Evolutionary conservation across 2,329 filamentous ascomycete species (phyloP).

Genomic region (Penicillium sp.): DNA sequence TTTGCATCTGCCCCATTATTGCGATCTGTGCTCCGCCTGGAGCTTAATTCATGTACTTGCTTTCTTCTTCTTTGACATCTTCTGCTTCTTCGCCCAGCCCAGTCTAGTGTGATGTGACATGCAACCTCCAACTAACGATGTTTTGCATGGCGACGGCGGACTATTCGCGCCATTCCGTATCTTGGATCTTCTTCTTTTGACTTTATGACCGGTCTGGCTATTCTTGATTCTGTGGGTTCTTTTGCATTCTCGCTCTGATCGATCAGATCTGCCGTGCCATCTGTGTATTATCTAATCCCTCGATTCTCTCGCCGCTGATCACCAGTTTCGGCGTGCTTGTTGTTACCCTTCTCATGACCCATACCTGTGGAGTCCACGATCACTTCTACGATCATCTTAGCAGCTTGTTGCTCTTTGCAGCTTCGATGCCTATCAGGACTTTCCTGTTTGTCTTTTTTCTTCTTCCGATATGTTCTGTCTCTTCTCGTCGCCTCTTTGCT

Average conservation of each 20-base stretch:
- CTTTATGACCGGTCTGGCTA: neutral
- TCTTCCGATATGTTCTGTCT: neutral
- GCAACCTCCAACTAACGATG: slow-evolving; percentile 12
- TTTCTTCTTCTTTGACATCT: slow-evolving; percentile 1
- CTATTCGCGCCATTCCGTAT: slow-evolving; percentile 1
- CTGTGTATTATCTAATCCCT: slow-evolving; percentile 16
- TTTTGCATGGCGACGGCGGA: slow-evolving; percentile 13
- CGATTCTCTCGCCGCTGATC: slow-evolving; percentile 2
- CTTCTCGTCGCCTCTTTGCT: slow-evolving; percentile 1
- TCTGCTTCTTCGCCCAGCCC: slow-evolving; percentile 1
- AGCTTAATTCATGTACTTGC: neutral
- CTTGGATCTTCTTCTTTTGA: neutral
- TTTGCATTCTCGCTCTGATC: neutral
- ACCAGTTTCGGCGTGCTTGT: slow-evolving; percentile 2
- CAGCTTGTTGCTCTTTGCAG: too few species aligned
- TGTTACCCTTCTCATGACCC: neutral
- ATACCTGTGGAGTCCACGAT: neutral
- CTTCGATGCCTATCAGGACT: too few species aligned
- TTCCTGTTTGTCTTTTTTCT: neutral
- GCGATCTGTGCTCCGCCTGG: neutral
- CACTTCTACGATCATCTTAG: slow-evolving; percentile 2
- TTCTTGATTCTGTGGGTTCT: neutral
- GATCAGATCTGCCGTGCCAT: slow-evolving; percentile 2
- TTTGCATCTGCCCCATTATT: neutral
- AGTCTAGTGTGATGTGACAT: slow-evolving; percentile 16